Conservation (phyloP, 1,284 basidiomycete genomes). For the Ceratobasidium sp. region DNA sequence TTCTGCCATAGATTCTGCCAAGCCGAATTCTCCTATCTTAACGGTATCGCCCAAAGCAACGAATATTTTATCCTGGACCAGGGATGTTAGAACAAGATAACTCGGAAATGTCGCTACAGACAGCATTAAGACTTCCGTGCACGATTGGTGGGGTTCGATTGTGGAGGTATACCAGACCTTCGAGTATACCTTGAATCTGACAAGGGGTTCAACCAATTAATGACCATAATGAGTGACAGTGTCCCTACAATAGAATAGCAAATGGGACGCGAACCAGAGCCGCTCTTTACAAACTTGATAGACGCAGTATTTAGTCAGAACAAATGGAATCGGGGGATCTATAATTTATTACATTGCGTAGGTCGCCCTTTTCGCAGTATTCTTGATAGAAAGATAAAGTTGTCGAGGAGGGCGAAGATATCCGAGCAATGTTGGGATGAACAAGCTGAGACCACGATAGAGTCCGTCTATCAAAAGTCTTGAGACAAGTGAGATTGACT, state of each 20-base stretch:
- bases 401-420: neutral
- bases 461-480: neutral
- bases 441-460: neutral
- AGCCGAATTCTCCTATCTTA: constrained; percentile 17
- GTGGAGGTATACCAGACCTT: constrained; percentile 26
- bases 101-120: neutral
- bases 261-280: neutral
- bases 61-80: neutral
- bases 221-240: neutral
- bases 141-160: constrained; percentile 9
- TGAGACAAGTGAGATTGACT: too few species aligned
- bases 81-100: neutral
- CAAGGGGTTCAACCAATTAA: neutral
- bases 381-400: neutral
- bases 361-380: neutral
- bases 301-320: neutral
- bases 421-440: neutral
- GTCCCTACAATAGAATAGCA: constrained; percentile 6
- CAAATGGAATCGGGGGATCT: neutral
- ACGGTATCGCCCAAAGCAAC: neutral
- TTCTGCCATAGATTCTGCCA: neutral
- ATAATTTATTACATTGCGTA: neutral
- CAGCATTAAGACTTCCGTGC: constrained; percentile 31
- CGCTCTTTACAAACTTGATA: neutral
- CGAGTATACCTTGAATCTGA: neutral